Base-by-base conservation (phyloP, 495 filamentous ascomycete species). In the Cercophora newfieldiana region DNA sequence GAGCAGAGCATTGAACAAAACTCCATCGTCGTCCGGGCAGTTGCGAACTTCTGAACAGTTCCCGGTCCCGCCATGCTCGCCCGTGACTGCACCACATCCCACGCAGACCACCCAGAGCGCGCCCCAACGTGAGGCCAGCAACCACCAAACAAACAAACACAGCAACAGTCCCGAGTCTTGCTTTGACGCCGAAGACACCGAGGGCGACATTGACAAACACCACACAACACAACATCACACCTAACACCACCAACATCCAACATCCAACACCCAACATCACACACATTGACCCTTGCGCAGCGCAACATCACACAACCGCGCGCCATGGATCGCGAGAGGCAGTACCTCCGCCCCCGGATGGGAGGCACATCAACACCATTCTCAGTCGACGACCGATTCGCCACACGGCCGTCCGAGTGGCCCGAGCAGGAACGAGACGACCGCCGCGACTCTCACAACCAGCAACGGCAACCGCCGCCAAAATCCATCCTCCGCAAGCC, bases 401-500 rank as follows among this genome's bases (percentile, higher is more conserved):
- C 59, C 33, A 50, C 60, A 14, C 64, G 63, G 19, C 29, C 69
- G n/a, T 61, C 68, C 19, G 70, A 72, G 26, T 72, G 66, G 70
- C 66, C 70, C 22, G 70, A 72, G 66, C 66, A 66, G 60, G 66
- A 70, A 25, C 30, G 55, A 50, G 66, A 68, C 22, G 31, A 54
- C 25, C 51, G 19, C 7, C 18, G 22, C 54, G 24, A 12, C 54
- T 7, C 14, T n/a, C 25, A 22, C 30, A 62, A 7, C 30, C 61
- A 67, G 29, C 58, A 72, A 49, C 62, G 48, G 16, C 63, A 65
- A n/a, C 67, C 63, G 49, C 65, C 68, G 6, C 51, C 61, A 50
- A 70, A 70, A 59, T 71, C 74, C 18, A 74, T 76, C 25, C 59
- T 73, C 30, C 65, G 72, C 44, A 72, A 68, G 67, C 55, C 68